Evolutionary conservation across 306 rosid species (phyloP).

Genomic region (Canavalia ensiformis): DNA sequence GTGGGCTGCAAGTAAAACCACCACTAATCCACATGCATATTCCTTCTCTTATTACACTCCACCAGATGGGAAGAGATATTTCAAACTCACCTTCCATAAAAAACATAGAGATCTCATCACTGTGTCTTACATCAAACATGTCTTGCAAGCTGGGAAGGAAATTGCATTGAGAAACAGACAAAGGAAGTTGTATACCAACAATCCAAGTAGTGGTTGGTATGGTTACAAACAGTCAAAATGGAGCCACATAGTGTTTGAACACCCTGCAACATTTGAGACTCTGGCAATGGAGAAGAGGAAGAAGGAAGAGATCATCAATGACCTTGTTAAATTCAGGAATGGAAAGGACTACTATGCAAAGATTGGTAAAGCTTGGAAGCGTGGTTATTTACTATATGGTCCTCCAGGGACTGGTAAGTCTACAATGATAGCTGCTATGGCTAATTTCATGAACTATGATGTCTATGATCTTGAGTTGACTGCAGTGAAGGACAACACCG

Average conservation of each 20-base stretch:
- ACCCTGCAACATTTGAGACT: conserved; percentile 50
- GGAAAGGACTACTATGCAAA: conserved; percentile 52
- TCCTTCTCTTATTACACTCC: conserved; percentile 42
- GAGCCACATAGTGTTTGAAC: conserved; percentile 57
- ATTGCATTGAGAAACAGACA: conserved; percentile 51
- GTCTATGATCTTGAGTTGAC: conserved; percentile 52
- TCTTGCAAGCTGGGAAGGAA: conserved; percentile 47
- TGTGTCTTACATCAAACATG: conserved; percentile 53
- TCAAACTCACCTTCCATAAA: conserved; percentile 59
- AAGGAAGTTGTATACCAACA: conserved; percentile 55
- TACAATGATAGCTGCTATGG: conserved; percentile 53
- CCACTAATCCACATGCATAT: background rate
- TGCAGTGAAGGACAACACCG: conserved; percentile 51
- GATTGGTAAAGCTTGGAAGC: conserved; percentile 53
- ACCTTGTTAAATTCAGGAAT: conserved; percentile 48
- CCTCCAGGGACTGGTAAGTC: conserved; percentile 52
- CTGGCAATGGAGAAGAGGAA: conserved; percentile 47
- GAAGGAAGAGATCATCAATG: conserved; percentile 49
- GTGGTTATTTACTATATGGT: conserved; percentile 44
- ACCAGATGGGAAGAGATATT: conserved; percentile 52
- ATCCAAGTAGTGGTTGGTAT: conserved; percentile 47
- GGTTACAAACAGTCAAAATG: conserved; percentile 53
- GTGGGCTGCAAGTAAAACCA: conserved; percentile 57
- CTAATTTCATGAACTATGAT: conserved; percentile 54
- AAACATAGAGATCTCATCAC: conserved; percentile 51